Conservation (phyloP, 2,329 filamentous ascomycete genomes). For the Cephalotrichum gorgonifer region DNA sequence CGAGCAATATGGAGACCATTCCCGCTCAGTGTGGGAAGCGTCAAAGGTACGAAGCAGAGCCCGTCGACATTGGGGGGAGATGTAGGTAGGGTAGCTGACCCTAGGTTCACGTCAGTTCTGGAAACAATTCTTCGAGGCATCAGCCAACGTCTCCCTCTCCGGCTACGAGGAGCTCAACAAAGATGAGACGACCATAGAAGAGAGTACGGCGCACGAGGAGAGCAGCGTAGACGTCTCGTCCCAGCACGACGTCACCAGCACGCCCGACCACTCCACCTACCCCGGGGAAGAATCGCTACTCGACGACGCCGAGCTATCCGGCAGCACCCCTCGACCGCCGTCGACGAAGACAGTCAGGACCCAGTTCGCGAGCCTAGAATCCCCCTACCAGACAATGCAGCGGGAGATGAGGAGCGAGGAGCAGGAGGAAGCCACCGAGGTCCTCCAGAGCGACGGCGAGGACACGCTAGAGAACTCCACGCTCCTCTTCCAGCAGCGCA, state of each 20-base stretch:
- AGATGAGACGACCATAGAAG: conserved; percentile 38
- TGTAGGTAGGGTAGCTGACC: conserved; percentile 4
- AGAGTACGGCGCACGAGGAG: conserved; percentile 46
- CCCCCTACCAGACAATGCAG: conserved; percentile 66
- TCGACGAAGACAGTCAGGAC: conserved; percentile 37
- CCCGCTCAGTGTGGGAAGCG: conserved; percentile 88
- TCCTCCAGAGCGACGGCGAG: conserved; percentile 16
- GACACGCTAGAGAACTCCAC: conserved; percentile 33
- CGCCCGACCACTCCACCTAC: conserved; percentile 27
- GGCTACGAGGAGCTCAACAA: conserved; percentile 80
- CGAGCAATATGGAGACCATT: conserved; percentile 91
- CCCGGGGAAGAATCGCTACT: conserved; percentile 55
- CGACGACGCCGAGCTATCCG: conserved; percentile 50
- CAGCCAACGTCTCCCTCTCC: conserved; percentile 90
- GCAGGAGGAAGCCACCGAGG: conserved; percentile 21
- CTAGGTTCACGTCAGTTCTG: conserved; percentile 58
- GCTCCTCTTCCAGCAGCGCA: conserved; percentile 39
- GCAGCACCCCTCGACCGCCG: conserved; percentile 57
- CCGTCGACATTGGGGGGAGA: background rate
- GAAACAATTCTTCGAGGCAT: conserved; percentile 99
- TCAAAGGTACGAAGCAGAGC: conserved; percentile 56
- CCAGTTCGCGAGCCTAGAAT: conserved; percentile 56
- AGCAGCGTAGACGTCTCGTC: background rate
- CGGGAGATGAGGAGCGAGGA: conserved; percentile 49
- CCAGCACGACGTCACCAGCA: conserved; percentile 30